Evolutionary conservation across 2,329 filamentous ascomycete species (phyloP), one percentile per base, ranked within the genome.

Genomic region (Paecilomyces dactylethromorphus): DNA sequence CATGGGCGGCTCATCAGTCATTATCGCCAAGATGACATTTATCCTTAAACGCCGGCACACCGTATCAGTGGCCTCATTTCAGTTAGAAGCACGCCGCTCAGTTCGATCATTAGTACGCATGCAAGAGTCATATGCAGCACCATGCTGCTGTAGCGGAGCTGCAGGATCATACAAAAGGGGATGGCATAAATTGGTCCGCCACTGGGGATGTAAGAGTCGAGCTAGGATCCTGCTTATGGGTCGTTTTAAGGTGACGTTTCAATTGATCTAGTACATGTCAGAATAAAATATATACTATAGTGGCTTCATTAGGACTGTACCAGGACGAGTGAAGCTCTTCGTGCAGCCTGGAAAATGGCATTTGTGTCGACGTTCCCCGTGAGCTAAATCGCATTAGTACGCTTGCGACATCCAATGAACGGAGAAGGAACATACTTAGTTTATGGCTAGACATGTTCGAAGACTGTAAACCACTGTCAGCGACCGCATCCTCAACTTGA

Each of bases 381-480:
- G 75, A 2, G 75, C 73, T 71, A 55, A 10, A 18, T 1, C 12
- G 3, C 5, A 35, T 69, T 54, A 69, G 65, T 54, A 54, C 54
- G 33, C 12, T 24, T 11, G 3, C 2, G 15, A n/a, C 1, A 31
- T 11, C 45, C 21, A 35, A 15, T 32, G 1, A 7, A 57, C 12
- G 24, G 11, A 26, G 24, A 15, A 33, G n/a, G 21, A 59, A 65
- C 71, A 58, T 74, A 75, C 73, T 78, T 29, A 78, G 64, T 62
- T 74, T 71, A 58, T 78, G 75, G 33, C 75, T 77, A 1, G 75
- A 77, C 75, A 77, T 77, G 59, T 77, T 77, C 6, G 75, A 77
- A 22, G 75, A 78, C 75, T 77, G 51, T 7, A 55, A 50, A 53
- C 15, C 29, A 13, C 10, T 35, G 29, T 61, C 33, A 60, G 39